These are phyloP conservation scores for Letharia lupina DNA, from an alignment of 495 filamentous ascomycete species.

Conservation along the genomic window DNA sequence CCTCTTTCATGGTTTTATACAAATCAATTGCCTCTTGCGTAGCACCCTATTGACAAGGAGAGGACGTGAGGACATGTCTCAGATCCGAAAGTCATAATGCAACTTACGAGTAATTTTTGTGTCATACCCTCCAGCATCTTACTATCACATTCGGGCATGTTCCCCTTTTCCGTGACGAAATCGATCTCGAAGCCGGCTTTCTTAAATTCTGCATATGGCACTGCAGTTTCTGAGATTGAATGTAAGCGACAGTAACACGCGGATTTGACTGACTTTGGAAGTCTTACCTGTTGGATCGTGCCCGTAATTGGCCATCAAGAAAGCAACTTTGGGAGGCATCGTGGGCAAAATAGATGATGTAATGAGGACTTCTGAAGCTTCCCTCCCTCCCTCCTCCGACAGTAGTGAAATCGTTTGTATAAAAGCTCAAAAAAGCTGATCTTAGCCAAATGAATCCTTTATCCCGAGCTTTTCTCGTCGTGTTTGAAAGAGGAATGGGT, in stretches of 20 bases:
- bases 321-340: slow-evolving; percentile 16
- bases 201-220: slow-evolving; percentile 45
- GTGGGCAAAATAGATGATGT: slow-evolving; percentile 1
- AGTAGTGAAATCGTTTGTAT: background rate
- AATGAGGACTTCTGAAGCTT: background rate
- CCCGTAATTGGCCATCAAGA: slow-evolving; percentile 49
- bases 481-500: background rate
- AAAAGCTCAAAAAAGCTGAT: background rate
- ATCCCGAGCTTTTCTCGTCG: background rate
- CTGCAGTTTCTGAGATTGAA: slow-evolving; percentile 38
- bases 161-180: slow-evolving; percentile 45
- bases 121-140: slow-evolving; percentile 46
- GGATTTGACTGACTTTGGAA: background rate
- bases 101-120: slow-evolving; percentile 42
- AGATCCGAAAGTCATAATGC: background rate
- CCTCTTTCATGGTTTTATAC: slow-evolving; percentile 38
- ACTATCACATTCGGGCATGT: slow-evolving; percentile 41
- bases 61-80: slow-evolving; percentile 3
- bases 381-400: background rate
- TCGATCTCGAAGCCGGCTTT: slow-evolving; percentile 41
- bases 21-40: slow-evolving; percentile 32
- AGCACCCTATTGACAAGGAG: slow-evolving; percentile 35
- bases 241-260: background rate
- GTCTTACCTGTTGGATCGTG: slow-evolving; percentile 46
- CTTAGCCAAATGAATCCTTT: background rate